Evolutionary conservation across 257 asterid species (phyloP).

Genomic region (Avicennia marina): DNA sequence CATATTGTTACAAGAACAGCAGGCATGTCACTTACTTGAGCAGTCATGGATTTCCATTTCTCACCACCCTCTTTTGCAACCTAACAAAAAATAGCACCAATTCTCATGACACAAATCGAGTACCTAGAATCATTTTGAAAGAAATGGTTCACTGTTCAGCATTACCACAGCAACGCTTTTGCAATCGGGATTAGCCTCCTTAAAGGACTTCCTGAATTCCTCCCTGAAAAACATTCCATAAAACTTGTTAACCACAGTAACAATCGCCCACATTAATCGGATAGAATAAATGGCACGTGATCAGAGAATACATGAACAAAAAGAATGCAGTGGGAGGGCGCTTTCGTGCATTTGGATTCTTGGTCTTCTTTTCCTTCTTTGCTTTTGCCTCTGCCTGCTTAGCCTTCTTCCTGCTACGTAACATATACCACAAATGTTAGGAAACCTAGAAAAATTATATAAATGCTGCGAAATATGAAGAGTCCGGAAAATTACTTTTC

Average conservation of each 20-base stretch:
- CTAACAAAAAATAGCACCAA: too few relatives aligned
- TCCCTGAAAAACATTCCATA: constrained; percentile 35
- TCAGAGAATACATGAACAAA: constrained; percentile 52
- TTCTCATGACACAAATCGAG: neutral
- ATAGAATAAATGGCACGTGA: neutral
- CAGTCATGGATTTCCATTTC: constrained; percentile 72
- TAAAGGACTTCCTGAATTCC: constrained; percentile 63
- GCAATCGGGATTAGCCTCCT: constrained; percentile 69
- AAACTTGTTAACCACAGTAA: neutral
- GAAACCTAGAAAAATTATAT: neutral
- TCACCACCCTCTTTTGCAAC: constrained; percentile 87
- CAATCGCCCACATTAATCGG: neutral
- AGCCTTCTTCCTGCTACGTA: constrained; percentile 38
- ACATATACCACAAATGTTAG: neutral
- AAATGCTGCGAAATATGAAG: neutral
- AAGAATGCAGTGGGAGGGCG: constrained; percentile 85
- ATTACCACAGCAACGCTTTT: constrained; percentile 53
- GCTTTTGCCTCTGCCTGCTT: constrained; percentile 39
- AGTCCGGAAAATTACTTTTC: constrained; percentile 45
- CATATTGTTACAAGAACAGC: too few relatives aligned
- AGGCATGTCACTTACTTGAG: constrained; percentile 51
- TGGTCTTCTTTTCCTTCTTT: constrained; percentile 43
- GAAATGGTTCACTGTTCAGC: too few relatives aligned
- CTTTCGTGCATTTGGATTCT: constrained; percentile 46
- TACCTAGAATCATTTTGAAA: neutral